A percentile compares a stretch with the other conserved stretches of the same genome.
These are phyloP conservation scores for Neospermospora avenae DNA, from an alignment of 2,329 filamentous ascomycete genomes.

Conservation along the genomic window DNA sequence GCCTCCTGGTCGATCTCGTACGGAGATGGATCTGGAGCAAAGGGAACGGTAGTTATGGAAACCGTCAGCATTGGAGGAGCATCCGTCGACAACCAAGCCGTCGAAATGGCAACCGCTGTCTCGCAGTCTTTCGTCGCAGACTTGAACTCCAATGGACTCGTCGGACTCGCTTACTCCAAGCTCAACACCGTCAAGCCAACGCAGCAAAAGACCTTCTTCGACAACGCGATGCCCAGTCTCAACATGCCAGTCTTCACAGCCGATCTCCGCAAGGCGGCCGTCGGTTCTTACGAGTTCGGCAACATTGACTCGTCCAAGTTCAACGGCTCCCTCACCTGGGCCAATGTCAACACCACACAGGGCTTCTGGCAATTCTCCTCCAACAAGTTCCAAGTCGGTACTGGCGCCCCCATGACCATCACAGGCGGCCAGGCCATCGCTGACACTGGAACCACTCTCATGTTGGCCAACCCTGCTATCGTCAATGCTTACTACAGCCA, in stretches of 20 bases:
- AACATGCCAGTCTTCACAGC: constrained; percentile 58
- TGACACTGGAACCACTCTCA: constrained; percentile 44
- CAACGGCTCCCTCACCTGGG: constrained; percentile 51
- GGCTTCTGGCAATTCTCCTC: constrained; percentile 58
- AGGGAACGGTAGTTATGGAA: constrained; percentile 37
- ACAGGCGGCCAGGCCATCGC: constrained; percentile 49
- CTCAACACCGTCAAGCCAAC: constrained; percentile 36
- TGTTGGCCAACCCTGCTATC: constrained; percentile 37
- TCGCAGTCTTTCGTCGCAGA: constrained; percentile 37
- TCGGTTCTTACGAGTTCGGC: constrained; percentile 54
- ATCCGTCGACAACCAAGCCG: constrained; percentile 34
- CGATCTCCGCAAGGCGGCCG: constrained; percentile 45
- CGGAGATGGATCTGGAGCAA: constrained; percentile 39
- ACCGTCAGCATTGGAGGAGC: constrained; percentile 37
- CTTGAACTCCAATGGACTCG: constrained; percentile 51
- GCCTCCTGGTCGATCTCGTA: constrained; percentile 37
- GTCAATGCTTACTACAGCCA: constrained; percentile 41
- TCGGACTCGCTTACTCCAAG: constrained; percentile 53
- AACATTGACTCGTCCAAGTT: constrained; percentile 52
- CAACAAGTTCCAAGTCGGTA: constrained; percentile 44
- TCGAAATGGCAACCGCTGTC: constrained; percentile 36
- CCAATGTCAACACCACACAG: constrained; percentile 44
- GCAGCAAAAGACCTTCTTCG: constrained; percentile 37
- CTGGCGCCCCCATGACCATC: constrained; percentile 54
- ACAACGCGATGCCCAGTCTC: constrained; percentile 33